phyloP scores from a whole-genome alignment of 768 basidiomycete species.

The Paxillus rubicundulus region DNA sequence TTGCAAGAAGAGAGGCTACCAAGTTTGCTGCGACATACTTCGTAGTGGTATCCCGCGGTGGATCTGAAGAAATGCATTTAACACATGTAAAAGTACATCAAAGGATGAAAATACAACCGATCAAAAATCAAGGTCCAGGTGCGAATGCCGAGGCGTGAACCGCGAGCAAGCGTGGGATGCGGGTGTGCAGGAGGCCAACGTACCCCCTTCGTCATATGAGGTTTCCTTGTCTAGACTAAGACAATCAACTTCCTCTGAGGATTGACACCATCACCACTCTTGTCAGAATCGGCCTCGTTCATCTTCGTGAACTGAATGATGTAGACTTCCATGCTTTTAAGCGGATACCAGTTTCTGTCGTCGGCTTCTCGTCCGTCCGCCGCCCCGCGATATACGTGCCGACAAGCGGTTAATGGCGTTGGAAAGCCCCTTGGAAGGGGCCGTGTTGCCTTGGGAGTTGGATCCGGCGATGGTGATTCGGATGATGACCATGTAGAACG shows the following conservation, averaged over 20 bases:
- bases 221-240: slow-evolving; percentile 80
- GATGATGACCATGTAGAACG: slow-evolving; percentile 27
- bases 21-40: background rate
- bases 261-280: background rate
- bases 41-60: background rate
- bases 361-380: background rate
- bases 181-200: background rate
- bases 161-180: background rate
- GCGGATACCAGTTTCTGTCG: background rate
- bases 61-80: background rate
- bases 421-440: background rate
- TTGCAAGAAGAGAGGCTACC: background rate
- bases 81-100: slow-evolving; percentile 6
- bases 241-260: slow-evolving; percentile 33
- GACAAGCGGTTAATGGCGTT: background rate
- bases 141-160: slow-evolving; percentile 20
- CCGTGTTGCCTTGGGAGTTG: background rate
- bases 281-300: background rate
- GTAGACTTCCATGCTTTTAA: slow-evolving; percentile 11
- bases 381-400: background rate
- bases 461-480: slow-evolving; percentile 13
- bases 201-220: slow-evolving; percentile 79
- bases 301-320: slow-evolving; percentile 10
- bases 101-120: background rate
- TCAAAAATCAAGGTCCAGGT: slow-evolving; percentile 11